Evolutionary conservation across 139 green algal species (phyloP).

Genomic region (Chlorella sp.): DNA sequence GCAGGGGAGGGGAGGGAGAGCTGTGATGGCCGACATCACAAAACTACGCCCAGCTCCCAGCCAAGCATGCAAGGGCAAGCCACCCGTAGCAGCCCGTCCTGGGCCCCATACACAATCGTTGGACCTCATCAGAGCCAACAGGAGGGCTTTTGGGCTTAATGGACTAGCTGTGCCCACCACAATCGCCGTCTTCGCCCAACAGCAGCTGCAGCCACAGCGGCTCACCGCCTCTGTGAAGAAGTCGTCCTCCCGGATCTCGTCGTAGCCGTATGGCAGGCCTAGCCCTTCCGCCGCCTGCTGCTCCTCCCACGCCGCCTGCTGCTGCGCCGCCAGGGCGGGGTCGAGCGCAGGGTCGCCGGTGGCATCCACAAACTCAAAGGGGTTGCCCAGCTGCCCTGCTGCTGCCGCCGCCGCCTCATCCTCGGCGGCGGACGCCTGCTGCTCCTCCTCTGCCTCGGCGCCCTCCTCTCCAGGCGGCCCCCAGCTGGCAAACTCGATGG

Average conservation of each 20-base stretch:
- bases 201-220: background rate
- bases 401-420: background rate
- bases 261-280: background rate
- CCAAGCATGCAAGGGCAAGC: no score
- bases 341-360: conserved; percentile 7
- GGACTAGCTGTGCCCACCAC: no score
- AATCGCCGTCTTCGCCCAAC: no score
- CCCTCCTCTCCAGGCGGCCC: background rate
- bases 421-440: background rate
- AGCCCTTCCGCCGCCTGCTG: background rate
- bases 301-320: conserved; percentile 3
- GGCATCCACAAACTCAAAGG: conserved; percentile 23
- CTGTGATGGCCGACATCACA: no score
- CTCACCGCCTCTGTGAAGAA: background rate
- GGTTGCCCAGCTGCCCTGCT: no score
- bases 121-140: no score
- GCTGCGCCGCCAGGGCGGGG: background rate
- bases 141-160: no score
- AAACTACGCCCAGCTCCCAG: no score
- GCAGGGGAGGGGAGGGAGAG: no score
- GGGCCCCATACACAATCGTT: background rate
- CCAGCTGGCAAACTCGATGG: background rate
- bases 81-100: no score
- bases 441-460: background rate
- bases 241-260: conserved; percentile 17